phyloP scores from a whole-genome alignment of 495 filamentous ascomycete species.

The Astrothelium macrocarpum region DNA sequence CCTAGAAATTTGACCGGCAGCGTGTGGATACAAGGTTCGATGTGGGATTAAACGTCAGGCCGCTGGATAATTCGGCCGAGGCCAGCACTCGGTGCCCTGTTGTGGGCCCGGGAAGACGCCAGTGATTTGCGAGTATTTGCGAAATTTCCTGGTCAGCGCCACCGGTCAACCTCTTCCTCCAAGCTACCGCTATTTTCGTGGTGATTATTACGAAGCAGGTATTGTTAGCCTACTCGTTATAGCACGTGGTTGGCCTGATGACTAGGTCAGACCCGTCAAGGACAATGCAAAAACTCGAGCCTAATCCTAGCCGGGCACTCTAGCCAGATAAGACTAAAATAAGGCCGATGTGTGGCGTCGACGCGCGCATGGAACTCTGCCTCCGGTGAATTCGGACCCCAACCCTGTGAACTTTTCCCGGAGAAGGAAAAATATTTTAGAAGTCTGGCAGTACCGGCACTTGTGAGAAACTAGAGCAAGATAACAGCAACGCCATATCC shows the following conservation, averaged over 20 bases:
- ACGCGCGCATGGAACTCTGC: not conserved
- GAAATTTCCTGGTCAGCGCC: not conserved
- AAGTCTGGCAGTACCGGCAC: no score
- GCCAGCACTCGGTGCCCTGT: not conserved
- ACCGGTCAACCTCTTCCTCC: not conserved
- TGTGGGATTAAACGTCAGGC: not conserved
- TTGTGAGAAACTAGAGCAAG: no score
- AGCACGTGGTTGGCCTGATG: not conserved
- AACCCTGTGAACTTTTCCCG: no score
- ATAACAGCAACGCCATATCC: no score
- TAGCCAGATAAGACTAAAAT: not conserved
- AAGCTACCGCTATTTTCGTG: not conserved
- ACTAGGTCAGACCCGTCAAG: not conserved
- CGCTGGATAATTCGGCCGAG: not conserved
- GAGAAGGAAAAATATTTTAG: no score
- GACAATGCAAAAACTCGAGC: not conserved
- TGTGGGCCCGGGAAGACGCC: not conserved
- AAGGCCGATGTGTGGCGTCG: not conserved
- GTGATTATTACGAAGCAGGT: not conserved
- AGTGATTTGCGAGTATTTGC: no score
- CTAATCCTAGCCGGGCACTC: not conserved
- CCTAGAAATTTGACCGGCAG: not conserved
- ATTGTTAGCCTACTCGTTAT: constrained; percentile 1
- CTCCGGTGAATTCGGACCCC: not conserved
- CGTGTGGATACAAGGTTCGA: not conserved